A percentile compares a stretch with the other conserved stretches of the same genome.
phyloP scores from a whole-genome alignment of 2,329 filamentous ascomycete species.

The Aureobasidium sp. region DNA sequence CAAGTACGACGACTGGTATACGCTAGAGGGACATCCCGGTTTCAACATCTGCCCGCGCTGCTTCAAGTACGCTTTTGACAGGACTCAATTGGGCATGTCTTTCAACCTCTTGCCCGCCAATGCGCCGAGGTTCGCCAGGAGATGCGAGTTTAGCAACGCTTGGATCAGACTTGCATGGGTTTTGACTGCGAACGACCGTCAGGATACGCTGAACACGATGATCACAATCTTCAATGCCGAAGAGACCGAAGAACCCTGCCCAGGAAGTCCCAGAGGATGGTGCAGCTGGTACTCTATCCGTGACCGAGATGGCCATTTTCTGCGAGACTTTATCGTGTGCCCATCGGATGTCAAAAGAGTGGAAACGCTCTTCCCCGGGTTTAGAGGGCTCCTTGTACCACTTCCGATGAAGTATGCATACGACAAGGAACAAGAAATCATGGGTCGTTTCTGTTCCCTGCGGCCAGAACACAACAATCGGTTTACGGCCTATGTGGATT shows the following conservation, averaged over 20 bases:
- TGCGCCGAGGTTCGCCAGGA: slow-evolving; percentile 31
- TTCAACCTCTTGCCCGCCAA: slow-evolving; percentile 57
- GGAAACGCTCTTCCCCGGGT: slow-evolving; percentile 63
- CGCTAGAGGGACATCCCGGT: slow-evolving; percentile 58
- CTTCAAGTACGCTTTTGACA: slow-evolving; percentile 59
- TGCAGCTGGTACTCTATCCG: slow-evolving; percentile 69
- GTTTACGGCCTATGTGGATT: slow-evolving; percentile 49
- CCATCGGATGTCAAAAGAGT: slow-evolving; percentile 63
- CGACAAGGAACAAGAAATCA: not conserved
- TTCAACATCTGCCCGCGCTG: slow-evolving; percentile 81
- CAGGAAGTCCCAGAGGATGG: slow-evolving; percentile 46
- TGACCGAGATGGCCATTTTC: slow-evolving; percentile 56
- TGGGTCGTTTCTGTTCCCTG: slow-evolving; percentile 58
- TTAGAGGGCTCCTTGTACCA: slow-evolving; percentile 56
- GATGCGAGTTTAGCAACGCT: slow-evolving; percentile 71
- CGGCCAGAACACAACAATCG: slow-evolving; percentile 49
- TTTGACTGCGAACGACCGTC: slow-evolving; percentile 62
- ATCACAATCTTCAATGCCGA: slow-evolving; percentile 59
- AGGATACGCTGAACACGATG: slow-evolving; percentile 59
- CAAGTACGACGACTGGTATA: slow-evolving; percentile 72
- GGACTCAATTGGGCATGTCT: slow-evolving; percentile 57
- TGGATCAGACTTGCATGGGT: slow-evolving; percentile 85
- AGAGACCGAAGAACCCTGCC: slow-evolving; percentile 48
- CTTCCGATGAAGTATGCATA: slow-evolving; percentile 37
- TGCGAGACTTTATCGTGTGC: slow-evolving; percentile 69